Base-by-base conservation (phyloP, 2,329 filamentous ascomycete genomes). In the Pseudohalonectria lignicola region DNA sequence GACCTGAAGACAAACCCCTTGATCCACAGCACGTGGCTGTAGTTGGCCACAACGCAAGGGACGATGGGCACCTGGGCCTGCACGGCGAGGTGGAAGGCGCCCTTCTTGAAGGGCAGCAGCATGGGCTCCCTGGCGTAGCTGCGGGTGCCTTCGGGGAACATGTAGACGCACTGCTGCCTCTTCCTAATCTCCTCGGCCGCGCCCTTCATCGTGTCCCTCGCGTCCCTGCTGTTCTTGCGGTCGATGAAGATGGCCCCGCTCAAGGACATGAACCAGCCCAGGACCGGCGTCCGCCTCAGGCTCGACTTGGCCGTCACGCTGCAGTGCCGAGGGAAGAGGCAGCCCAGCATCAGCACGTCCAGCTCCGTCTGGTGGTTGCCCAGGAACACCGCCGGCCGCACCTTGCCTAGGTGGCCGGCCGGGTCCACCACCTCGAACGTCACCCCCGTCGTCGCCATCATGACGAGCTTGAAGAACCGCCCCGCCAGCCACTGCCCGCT, bases 51-150 rank as follows among this genome's bases (percentile, higher is more conserved):
- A 34, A 87, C 81, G 26, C 93, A 73, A 0, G 92, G 92, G 4
- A 98, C 81, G 50, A 98, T 85, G 19, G 88, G 88, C 5, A 95
- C 92, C 47, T 86, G 83, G 2, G 90, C 90, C 67, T 96, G 85
- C 16, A 98, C 76, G 33, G 92, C 92, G 25, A 98, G 72, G 59
- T 98, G 90, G 62, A 98, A 98, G 34, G 90, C 92, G 42, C 92
- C 92, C 69, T 98, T 98, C 66, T 98, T 98, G 71, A 96, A 98
- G n/a, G 87, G 85, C 39, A 96, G 67, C 51, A 98, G 64, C 42
- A 72, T 75, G 2, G 92, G 84, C 39, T 88, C 79, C 50, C 82
- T 76, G 41, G 83, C 73, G 63, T 96, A 94, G 57, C 85, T 93
- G 48, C 92, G 76, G 2, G 92, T 98, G 36, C 92, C 92, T 64